Conservation (phyloP, 257 asterid species). For the Lavandula angustifolia region DNA sequence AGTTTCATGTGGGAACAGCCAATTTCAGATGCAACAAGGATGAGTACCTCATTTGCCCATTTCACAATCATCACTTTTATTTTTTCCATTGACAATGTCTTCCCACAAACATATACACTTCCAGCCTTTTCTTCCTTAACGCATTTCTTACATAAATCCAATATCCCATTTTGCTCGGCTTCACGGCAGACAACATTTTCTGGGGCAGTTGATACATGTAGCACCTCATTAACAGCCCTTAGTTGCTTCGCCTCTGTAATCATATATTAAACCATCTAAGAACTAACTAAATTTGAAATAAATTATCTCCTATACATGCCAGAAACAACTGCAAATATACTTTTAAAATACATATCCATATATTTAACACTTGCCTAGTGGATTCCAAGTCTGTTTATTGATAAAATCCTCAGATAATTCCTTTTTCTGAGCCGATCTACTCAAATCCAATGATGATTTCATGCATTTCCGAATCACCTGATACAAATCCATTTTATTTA, state of each 20-base stretch:
- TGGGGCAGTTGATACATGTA: constrained; percentile 82
- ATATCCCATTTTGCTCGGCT: constrained; percentile 61
- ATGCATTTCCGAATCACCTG: constrained; percentile 47
- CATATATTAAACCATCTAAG: constrained; percentile 18
- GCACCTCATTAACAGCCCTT: constrained; percentile 71
- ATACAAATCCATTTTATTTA: not conserved
- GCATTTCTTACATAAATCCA: constrained; percentile 79
- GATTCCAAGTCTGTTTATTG: constrained; percentile 67
- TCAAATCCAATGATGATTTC: constrained; percentile 34
- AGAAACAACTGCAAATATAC: not conserved
- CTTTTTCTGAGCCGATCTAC: constrained; percentile 52
- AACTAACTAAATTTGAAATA: constrained; percentile 7
- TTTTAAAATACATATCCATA: not conserved
- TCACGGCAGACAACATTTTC: constrained; percentile 64
- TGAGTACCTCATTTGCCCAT: constrained; percentile 81
- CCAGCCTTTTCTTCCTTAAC: constrained; percentile 71
- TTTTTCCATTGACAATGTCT: constrained; percentile 76
- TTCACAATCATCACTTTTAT: constrained; percentile 51
- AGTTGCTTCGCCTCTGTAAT: constrained; percentile 62
- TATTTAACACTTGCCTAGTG: constrained; percentile 52
- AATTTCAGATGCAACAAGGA: constrained; percentile 8
- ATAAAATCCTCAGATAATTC: constrained; percentile 39
- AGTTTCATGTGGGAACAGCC: not conserved
- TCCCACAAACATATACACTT: constrained; percentile 87
- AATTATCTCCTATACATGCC: not conserved